Base-by-base conservation (phyloP, 768 basidiomycete species). In the Termitomyces titanicus region DNA sequence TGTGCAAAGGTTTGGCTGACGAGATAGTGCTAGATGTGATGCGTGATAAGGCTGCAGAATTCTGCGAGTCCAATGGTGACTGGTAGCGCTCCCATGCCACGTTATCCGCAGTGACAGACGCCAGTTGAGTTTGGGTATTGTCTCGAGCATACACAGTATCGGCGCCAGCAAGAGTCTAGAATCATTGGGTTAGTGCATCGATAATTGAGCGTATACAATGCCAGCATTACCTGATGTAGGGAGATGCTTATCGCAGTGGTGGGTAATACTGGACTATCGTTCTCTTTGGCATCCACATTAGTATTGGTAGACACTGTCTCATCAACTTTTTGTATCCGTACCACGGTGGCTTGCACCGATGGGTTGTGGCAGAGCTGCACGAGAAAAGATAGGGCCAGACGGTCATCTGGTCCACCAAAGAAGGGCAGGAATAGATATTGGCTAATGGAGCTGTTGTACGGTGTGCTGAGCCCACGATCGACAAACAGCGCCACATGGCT, bases 381-480 rank as follows among this genome's bases (percentile, higher is more conserved):
- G 4, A 92, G 82, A 63, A 98, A 84, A 29, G 80, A 72, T 25
- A 98, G 72, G 0, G 92, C 92, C 20, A 93, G 76, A 1, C 97
- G 84, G 67, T 98, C 96, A 66, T 99, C 96, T 0, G 92, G 86
- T 0, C 96, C 96, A 35, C 96, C 96, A 66, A 93, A 89, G 82
- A 96, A 98, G 0, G 95, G 91, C 39, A 94, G 66, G 67, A 95
- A 84, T 27, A 98, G 64, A 59, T 91, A 90, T 56, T 87, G 76
- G 22, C 62, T 68, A 40, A 46, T 65, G 29, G 44, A 45, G 5
- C 66, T 61, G 1, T 67, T 59, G 43, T 67, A 62, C 15, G 68
- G 63, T 7, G 62, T 53, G 25, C 63, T 64, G 20, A 79, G 69
- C 1, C 86, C 87, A 24, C 86, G 77, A 68, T 98, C 96, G 55